phyloP scores from a whole-genome alignment of 176 grass and related monocot species.

The Oropetium thomaeum region DNA sequence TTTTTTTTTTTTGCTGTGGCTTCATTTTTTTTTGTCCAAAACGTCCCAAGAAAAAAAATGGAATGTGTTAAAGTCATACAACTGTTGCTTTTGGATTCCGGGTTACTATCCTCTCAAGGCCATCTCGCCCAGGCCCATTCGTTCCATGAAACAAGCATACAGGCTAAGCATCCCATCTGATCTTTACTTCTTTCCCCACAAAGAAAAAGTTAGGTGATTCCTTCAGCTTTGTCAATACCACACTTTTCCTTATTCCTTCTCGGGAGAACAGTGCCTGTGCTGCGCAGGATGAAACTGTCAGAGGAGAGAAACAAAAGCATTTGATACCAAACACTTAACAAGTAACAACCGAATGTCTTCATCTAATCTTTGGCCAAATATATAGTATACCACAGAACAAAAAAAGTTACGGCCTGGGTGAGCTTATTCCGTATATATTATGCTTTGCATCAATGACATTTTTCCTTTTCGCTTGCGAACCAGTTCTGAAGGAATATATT shows the following conservation, averaged over 20 bases:
- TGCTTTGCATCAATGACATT: neutral
- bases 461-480: slow-evolving; percentile 5
- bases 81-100: neutral
- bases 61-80: too few relatives aligned
- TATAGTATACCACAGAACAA: slow-evolving; percentile 11
- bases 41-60: too few relatives aligned
- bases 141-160: neutral
- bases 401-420: slow-evolving; percentile 34
- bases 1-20: too few relatives aligned
- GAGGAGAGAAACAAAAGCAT: slow-evolving; percentile 29
- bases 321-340: slow-evolving; percentile 50
- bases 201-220: slow-evolving; percentile 18
- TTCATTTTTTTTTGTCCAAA: too few relatives aligned
- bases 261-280: neutral
- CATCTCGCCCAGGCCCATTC: neutral
- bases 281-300: neutral
- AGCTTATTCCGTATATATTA: slow-evolving; percentile 23
- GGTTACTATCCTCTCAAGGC: neutral
- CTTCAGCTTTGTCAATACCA: slow-evolving; percentile 27
- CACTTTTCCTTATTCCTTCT: slow-evolving; percentile 24
- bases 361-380: slow-evolving; percentile 28
- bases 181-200: neutral
- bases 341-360: slow-evolving; percentile 36
- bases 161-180: neutral
- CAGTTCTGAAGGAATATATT: slow-evolving; percentile 42